Conservation (phyloP, 2,329 filamentous ascomycete species). For the Penicillium sp. region DNA sequence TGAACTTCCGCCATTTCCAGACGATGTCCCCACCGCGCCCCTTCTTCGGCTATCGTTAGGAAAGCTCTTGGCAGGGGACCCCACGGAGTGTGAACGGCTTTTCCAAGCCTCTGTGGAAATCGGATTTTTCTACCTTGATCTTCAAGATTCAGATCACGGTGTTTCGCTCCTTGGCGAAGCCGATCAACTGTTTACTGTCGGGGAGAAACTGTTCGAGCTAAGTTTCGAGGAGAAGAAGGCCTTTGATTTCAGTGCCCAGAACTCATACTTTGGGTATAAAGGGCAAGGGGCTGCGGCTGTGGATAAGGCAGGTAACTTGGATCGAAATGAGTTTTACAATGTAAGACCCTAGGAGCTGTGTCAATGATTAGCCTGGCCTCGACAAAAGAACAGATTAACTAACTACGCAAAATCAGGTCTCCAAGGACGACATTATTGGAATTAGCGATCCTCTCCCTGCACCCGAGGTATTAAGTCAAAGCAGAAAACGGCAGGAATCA, state of each 20-base stretch:
- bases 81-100: conserved; percentile 36
- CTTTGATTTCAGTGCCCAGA: conserved; percentile 53
- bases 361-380: neutral
- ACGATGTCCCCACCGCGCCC: conserved; percentile 44
- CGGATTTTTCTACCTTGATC: conserved; percentile 59
- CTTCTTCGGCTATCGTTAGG: conserved; percentile 43
- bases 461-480: conserved; percentile 41
- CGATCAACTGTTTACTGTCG: conserved; percentile 48
- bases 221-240: conserved; percentile 52
- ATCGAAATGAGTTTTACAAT: conserved; percentile 58
- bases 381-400: neutral
- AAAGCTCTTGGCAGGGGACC: conserved; percentile 39
- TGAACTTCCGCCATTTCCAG: conserved; percentile 42
- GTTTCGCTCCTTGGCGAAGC: conserved; percentile 44
- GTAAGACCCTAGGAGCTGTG: conserved; percentile 26
- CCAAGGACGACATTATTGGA: conserved; percentile 53
- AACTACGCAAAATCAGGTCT: conserved; percentile 34
- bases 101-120: conserved; percentile 46
- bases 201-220: conserved; percentile 49
- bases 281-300: conserved; percentile 48
- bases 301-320: conserved; percentile 49
- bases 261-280: conserved; percentile 56
- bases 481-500: conserved; percentile 38
- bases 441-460: conserved; percentile 40
- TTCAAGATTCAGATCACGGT: conserved; percentile 40